phyloP scores from a whole-genome alignment of 805 yeast species.

The Teunomyces lycoperdinae region DNA sequence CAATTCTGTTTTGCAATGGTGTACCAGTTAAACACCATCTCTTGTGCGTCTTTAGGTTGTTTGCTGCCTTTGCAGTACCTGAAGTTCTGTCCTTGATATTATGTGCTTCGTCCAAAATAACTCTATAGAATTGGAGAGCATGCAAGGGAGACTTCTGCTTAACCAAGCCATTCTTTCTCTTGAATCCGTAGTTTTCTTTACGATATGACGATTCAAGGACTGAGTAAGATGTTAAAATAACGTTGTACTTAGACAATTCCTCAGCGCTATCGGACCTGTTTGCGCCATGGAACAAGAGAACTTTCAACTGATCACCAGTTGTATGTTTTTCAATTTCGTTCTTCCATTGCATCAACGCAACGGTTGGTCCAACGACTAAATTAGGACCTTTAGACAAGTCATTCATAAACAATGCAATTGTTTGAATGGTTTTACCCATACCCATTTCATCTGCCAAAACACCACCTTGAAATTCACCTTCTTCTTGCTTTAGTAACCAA shows the following conservation, averaged over 20 bases:
- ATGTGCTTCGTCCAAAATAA: slow-evolving; percentile 94
- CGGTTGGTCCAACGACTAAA: slow-evolving; percentile 95
- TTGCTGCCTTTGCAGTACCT: slow-evolving; percentile 92
- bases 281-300: slow-evolving; percentile 82
- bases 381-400: slow-evolving; percentile 70
- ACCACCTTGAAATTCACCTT: slow-evolving; percentile 78
- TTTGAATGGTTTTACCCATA: slow-evolving; percentile 98
- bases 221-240: slow-evolving; percentile 87
- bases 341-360: slow-evolving; percentile 98
- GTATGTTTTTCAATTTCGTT: slow-evolving; percentile 88
- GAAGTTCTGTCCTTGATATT: slow-evolving; percentile 93
- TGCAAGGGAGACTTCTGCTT: slow-evolving; percentile 79
- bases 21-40: slow-evolving; percentile 96
- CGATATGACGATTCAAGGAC: slow-evolving; percentile 85
- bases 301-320: slow-evolving; percentile 57
- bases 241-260: slow-evolving; percentile 66
- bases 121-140: slow-evolving; percentile 72
- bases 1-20: slow-evolving; percentile 93
- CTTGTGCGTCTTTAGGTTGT: slow-evolving; percentile 63
- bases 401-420: slow-evolving; percentile 79
- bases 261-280: slow-evolving; percentile 58
- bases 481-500: slow-evolving; percentile 86
- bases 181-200: slow-evolving; percentile 80
- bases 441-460: slow-evolving; percentile 99
- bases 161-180: slow-evolving; percentile 63